phyloP scores from a whole-genome alignment of 2,329 filamentous ascomycete species.

The Colletotrichum cordylinicola region DNA sequence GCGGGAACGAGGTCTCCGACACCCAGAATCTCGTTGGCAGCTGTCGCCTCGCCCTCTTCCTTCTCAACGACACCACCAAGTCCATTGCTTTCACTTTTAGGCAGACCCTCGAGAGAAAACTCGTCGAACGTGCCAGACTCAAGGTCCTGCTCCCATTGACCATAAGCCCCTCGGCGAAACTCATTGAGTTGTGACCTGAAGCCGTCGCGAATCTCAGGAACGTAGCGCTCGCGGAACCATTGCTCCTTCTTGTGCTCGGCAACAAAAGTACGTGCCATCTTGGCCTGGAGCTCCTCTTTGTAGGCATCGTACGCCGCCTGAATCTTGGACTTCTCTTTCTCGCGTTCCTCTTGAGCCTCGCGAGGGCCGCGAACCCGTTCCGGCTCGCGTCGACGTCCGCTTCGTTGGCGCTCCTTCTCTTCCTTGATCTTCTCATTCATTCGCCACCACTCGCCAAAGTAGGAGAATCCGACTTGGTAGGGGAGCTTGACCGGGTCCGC shows the following conservation, averaged over 20 bases:
- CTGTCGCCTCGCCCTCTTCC: conserved; percentile 92
- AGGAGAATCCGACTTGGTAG: conserved; percentile 85
- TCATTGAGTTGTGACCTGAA: conserved; percentile 80
- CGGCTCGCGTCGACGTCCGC: conserved; percentile 71
- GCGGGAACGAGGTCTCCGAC: conserved; percentile 90
- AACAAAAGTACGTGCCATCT: conserved; percentile 90
- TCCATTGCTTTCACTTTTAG: conserved; percentile 91
- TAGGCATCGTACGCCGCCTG: conserved; percentile 73
- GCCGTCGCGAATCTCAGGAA: conserved; percentile 78
- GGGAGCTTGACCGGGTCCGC: conserved; percentile 75
- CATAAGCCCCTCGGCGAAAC: conserved; percentile 79
- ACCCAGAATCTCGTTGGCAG: conserved; percentile 89
- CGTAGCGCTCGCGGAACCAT: conserved; percentile 97
- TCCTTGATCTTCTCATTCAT: conserved; percentile 83
- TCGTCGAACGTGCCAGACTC: conserved; percentile 89
- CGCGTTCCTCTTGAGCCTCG: conserved; percentile 75
- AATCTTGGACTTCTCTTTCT: conserved; percentile 80
- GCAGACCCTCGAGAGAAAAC: conserved; percentile 91
- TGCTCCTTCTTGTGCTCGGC: conserved; percentile 93
- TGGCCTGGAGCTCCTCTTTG: conserved; percentile 72
- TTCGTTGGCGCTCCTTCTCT: conserved; percentile 74
- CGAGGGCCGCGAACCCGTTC: conserved; percentile 68
- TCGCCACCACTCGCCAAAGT: conserved; percentile 87
- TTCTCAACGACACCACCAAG: conserved; percentile 87
- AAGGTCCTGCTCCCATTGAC: conserved; percentile 88